Conservation (phyloP, 768 basidiomycete species). For the Cyathus striatus region DNA sequence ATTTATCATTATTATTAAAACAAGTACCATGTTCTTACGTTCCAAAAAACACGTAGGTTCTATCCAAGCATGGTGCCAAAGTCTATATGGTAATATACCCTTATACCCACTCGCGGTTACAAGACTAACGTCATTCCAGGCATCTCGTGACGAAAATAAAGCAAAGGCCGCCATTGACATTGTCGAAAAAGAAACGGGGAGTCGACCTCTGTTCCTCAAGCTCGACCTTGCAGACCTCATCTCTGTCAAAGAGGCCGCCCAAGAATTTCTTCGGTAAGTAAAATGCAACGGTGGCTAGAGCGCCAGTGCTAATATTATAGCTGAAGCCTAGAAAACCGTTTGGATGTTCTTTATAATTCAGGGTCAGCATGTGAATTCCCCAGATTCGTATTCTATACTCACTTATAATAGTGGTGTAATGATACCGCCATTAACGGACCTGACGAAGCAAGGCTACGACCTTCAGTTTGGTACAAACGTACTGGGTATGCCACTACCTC, state of each 20-base stretch:
- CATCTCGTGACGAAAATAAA: neutral
- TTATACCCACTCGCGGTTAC: too few species aligned
- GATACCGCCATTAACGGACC: neutral
- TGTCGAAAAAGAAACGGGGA: neutral
- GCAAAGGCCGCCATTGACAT: neutral
- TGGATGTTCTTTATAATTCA: neutral
- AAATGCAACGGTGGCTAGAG: neutral
- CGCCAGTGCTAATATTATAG: neutral
- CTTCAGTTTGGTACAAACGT: neutral
- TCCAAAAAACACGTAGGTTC: neutral
- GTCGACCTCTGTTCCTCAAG: neutral
- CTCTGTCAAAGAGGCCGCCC: neutral
- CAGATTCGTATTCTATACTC: neutral
- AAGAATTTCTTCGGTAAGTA: neutral
- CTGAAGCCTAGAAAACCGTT: neutral
- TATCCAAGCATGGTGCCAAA: constrained; percentile 46
- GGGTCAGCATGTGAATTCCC: neutral
- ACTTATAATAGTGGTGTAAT: neutral
- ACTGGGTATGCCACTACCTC: neutral
- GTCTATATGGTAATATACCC: constrained; percentile 59
- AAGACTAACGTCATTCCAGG: too few species aligned
- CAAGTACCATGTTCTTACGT: too few species aligned
- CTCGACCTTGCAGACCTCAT: neutral
- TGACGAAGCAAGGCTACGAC: constrained; percentile 5
- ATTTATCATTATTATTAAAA: too few species aligned